Evolutionary conservation across 2,329 filamentous ascomycete species (phyloP).

Genomic region (Exophiala calicioides): DNA sequence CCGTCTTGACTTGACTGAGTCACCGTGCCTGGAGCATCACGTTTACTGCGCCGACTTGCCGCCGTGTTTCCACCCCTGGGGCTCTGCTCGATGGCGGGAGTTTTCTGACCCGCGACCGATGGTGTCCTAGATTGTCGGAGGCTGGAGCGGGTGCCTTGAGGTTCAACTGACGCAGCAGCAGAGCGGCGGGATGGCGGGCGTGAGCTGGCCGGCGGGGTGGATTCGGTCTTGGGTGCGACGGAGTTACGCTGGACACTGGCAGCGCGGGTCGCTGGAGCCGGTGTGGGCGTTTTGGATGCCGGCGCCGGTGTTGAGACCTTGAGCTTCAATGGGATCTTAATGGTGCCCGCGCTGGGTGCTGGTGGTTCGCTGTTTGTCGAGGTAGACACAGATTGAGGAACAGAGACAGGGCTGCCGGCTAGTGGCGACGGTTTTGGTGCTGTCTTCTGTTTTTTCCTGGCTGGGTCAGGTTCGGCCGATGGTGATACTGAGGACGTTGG

Average conservation of each 20-base stretch:
- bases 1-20: constrained; percentile 57
- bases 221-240: constrained; percentile 28
- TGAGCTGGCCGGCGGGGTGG: constrained; percentile 31
- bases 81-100: constrained; percentile 44
- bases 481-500: constrained; percentile 35
- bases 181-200: constrained; percentile 32
- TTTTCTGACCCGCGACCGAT: constrained; percentile 33
- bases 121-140: constrained; percentile 26
- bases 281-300: constrained; percentile 22
- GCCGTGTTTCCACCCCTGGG: constrained; percentile 40
- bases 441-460: constrained; percentile 41
- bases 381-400: constrained; percentile 45
- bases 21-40: constrained; percentile 61
- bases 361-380: constrained; percentile 32
- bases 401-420: constrained; percentile 40
- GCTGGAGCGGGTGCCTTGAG: constrained; percentile 20
- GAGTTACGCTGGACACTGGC: constrained; percentile 27
- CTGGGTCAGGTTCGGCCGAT: constrained; percentile 32
- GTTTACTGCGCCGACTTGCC: constrained; percentile 54
- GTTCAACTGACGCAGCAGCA: constrained; percentile 26
- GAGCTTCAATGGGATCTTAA: constrained; percentile 32
- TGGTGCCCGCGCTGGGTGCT: constrained; percentile 23
- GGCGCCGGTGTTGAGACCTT: constrained; percentile 21
- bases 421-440: constrained; percentile 35
- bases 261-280: constrained; percentile 23